Base-by-base conservation (phyloP, 2,329 filamentous ascomycete species). In the Diaporthe ampelina region DNA sequence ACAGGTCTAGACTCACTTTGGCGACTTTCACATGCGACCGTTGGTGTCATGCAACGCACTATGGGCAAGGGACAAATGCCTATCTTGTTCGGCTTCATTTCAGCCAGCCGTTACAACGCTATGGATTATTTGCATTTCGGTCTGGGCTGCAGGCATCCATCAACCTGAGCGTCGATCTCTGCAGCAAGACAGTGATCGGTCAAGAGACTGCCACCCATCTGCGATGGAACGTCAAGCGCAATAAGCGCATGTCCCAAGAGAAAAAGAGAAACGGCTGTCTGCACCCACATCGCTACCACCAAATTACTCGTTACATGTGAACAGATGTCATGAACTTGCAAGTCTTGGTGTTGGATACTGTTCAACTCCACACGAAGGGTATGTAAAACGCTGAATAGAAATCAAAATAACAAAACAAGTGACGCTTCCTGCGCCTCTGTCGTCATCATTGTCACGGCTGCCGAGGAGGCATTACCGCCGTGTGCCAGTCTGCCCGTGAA, bases 301-400 rank as follows among this genome's bases (percentile, higher is more conserved):
- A 40, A 24, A 21, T 26, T 21, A 8, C n/a, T 68, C 2, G 32
- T 35, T 68, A 48, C 59, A 40, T 5, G 24, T 29, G 15, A 45
- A 3, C 19, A 26, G 21, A 29, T 17, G 5, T 29, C 48, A 19
- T 68, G 32, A 29, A 21, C 29, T 68, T 45, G 21, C 37, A 68
- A 68, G 13, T 68, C 29, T 29, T 68, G 63, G 21, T 29, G 63
- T 54, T 68, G 63, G 63, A 68, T 54, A 52, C 63, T 68, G 63
- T 67, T 68, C 3, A 26, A 5, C 63, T 68, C 63, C 63, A 68
- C 26, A 68, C 29, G 24, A 54, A 68, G 52, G 45, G 2, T 9
- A 54, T 5, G 24, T 10, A 4, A 40, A 48, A 45, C 9, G 40
- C 4, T 32, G 7, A 29, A 26, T 26, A 40, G n/a, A 54, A 40